Percentiles rank a stretch among this genome's conserved stretches.
phyloP scores from a whole-genome alignment of 2,329 filamentous ascomycete genomes.

The Didymella segeticola region DNA sequence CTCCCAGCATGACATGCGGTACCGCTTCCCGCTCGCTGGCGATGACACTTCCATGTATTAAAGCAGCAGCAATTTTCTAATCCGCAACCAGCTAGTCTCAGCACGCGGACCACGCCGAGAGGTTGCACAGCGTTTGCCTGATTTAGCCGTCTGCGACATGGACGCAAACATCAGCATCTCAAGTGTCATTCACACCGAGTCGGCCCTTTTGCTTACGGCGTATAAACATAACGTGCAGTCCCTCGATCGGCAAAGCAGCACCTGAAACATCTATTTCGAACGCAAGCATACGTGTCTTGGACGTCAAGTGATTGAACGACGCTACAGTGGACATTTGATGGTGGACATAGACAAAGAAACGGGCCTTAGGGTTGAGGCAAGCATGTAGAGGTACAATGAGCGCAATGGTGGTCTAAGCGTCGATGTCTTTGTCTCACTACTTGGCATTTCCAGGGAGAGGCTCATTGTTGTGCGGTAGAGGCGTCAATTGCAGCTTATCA shows the following conservation, averaged over 20 bases:
- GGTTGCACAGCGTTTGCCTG: not conserved
- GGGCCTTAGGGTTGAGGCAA: not conserved
- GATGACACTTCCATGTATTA: not conserved
- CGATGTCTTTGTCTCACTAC: not conserved
- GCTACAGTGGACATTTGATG: not conserved
- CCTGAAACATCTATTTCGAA: constrained; percentile 10
- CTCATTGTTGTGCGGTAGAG: constrained; percentile 6
- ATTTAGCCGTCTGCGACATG: not conserved
- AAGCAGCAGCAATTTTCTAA: constrained; percentile 2
- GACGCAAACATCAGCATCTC: constrained; percentile 10
- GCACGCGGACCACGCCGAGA: not conserved
- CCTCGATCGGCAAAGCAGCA: constrained; percentile 1
- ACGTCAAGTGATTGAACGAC: not conserved
- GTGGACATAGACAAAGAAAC: not conserved
- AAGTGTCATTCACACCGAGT: not conserved
- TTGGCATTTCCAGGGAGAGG: not conserved
- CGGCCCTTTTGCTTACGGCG: constrained; percentile 11
- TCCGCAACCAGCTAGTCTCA: constrained; percentile 1
- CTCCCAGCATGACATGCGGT: not conserved
- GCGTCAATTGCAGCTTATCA: constrained; percentile 1
- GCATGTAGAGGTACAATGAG: constrained; percentile 8
- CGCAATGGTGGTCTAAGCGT: not conserved
- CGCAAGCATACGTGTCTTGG: constrained; percentile 11
- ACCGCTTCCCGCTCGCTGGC: not conserved
- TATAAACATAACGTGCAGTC: constrained; percentile 11